These are phyloP conservation scores for Mortierella polycephala DNA, from an alignment of 371 early-diverging fungal genomes.

Conservation along the genomic window DNA sequence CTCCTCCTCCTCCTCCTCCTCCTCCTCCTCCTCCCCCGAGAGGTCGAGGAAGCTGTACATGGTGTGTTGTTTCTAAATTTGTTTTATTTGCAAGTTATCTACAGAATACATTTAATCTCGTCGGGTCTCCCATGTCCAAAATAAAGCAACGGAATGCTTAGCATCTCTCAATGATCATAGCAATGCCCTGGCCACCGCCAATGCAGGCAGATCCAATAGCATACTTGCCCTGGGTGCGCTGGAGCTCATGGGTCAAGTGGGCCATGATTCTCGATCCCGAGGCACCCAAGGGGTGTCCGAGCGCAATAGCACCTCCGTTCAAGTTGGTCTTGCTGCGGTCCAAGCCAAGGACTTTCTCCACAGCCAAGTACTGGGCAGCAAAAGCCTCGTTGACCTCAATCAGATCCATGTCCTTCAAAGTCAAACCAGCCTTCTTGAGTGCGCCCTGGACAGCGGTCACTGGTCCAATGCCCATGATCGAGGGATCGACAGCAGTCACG, in stretches of 20 bases:
- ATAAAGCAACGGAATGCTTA: too few relatives aligned
- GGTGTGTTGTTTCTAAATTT: too few relatives aligned
- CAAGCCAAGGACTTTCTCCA: conserved; percentile 88
- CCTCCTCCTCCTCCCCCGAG: too few relatives aligned
- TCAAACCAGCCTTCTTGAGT: conserved; percentile 83
- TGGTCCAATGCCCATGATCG: conserved; percentile 94
- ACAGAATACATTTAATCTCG: too few relatives aligned
- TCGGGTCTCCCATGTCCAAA: too few relatives aligned
- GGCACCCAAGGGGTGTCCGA: conserved; percentile 98
- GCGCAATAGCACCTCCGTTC: conserved; percentile 95
- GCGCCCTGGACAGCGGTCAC: conserved; percentile 92
- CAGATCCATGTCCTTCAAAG: conserved; percentile 87
- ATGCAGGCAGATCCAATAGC: conserved; percentile 95
- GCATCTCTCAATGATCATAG: conserved; percentile 57
- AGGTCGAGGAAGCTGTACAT: too few relatives aligned
- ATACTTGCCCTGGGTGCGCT: conserved; percentile 82
- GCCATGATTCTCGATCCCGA: conserved; percentile 95
- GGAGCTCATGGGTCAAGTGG: conserved; percentile 87
- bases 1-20: too few relatives aligned
- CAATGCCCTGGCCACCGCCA: conserved; percentile 87
- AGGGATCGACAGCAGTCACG: conserved; percentile 86
- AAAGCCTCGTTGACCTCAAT: conserved; percentile 99
- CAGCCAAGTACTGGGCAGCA: conserved; percentile 93
- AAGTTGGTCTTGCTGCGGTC: conserved; percentile 84
- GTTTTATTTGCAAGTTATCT: too few relatives aligned